These are phyloP conservation scores for Omphalotus guepiniiformis DNA, from an alignment of 768 basidiomycete species.

Conservation along the genomic window DNA sequence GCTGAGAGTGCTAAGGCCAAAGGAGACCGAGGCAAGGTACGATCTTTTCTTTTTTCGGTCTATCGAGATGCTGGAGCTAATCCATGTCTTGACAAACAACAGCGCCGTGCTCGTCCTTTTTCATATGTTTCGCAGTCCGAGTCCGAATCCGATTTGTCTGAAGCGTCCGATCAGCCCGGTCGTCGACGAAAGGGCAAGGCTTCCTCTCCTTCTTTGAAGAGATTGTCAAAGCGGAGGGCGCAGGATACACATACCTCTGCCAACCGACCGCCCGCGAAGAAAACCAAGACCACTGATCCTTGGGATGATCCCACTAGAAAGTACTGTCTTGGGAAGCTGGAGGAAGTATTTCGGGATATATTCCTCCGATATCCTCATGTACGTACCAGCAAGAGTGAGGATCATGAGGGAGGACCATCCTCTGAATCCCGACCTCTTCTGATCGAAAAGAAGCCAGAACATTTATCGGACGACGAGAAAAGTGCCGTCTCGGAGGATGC, in stretches of 20 bases:
- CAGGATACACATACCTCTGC: no score
- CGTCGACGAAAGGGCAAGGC: slow-evolving; percentile 26
- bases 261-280: slow-evolving; percentile 37
- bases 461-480: slow-evolving; percentile 59
- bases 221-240: slow-evolving; percentile 50
- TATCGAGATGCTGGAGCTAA: background rate
- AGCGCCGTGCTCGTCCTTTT: slow-evolving; percentile 43
- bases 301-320: slow-evolving; percentile 72
- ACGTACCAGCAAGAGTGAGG: slow-evolving; percentile 22
- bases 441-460: slow-evolving; percentile 43
- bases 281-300: slow-evolving; percentile 40
- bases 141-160: slow-evolving; percentile 27
- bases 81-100: background rate
- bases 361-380: slow-evolving; percentile 68
- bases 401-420: no score
- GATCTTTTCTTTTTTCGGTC: background rate
- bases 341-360: slow-evolving; percentile 65
- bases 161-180: slow-evolving; percentile 19
- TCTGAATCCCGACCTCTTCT: slow-evolving; percentile 8
- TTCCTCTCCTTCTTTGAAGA: slow-evolving; percentile 39
- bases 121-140: slow-evolving; percentile 42
- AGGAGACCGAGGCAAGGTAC: slow-evolving; percentile 6
- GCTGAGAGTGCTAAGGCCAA: slow-evolving; percentile 1
- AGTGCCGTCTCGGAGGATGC: slow-evolving; percentile 51
- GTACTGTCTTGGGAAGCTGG: slow-evolving; percentile 75